phyloP scores from a whole-genome alignment of 306 rosid species.

The Begonia masoniana region DNA sequence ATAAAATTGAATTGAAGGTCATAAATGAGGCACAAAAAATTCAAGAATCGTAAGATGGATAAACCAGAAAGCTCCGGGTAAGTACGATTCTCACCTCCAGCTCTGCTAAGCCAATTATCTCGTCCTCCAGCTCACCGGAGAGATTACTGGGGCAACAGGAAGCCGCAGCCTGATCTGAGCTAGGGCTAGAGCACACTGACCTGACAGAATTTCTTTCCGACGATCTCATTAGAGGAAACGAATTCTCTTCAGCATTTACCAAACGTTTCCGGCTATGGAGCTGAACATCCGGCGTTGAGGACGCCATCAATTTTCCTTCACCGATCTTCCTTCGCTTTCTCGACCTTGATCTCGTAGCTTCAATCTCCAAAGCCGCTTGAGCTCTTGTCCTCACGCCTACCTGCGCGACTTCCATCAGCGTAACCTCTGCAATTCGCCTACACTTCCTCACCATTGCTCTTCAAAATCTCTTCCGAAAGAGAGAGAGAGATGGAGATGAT shows the following conservation, averaged over 20 bases:
- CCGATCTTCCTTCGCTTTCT: constrained; percentile 33
- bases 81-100: constrained; percentile 37
- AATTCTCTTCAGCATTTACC: constrained; percentile 3
- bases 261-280: no score
- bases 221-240: no score
- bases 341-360: constrained; percentile 7
- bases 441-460: constrained; percentile 21
- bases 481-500: constrained; percentile 17
- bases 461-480: constrained; percentile 10
- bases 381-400: constrained; percentile 46
- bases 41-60: no score
- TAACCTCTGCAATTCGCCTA: constrained; percentile 17
- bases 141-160: constrained; percentile 71
- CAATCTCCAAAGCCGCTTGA: constrained; percentile 34
- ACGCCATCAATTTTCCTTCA: constrained; percentile 13
- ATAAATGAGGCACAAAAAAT: background rate
- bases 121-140: constrained; percentile 24
- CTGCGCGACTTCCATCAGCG: constrained; percentile 43
- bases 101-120: constrained; percentile 35
- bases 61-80: constrained; percentile 6
- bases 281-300: constrained; percentile 27
- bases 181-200: constrained; percentile 19
- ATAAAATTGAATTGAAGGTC: background rate
- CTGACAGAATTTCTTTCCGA: background rate
- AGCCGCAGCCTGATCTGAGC: constrained; percentile 19